Conservation (phyloP, 179 eudicot genomes). For the Spinacia oleracea region DNA sequence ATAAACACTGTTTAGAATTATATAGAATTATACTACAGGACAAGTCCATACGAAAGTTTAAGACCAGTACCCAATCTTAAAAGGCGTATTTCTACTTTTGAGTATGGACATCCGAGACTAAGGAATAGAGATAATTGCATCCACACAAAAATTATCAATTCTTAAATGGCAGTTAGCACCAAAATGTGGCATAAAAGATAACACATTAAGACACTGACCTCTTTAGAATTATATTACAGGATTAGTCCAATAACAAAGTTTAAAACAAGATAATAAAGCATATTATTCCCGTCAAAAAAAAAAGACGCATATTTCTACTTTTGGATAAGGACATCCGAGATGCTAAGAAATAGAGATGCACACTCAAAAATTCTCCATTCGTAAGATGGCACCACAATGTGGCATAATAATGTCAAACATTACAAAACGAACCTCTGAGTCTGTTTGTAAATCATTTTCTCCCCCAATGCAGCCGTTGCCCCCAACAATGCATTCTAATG, state of each 20-base stretch:
- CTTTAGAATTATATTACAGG: conserved; percentile 22
- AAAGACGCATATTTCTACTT: neutral
- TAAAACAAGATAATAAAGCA: neutral
- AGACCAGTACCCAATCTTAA: neutral
- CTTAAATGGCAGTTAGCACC: neutral
- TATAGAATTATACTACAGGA: conserved; percentile 4
- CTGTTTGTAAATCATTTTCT: conserved; percentile 53
- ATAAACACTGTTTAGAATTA: neutral
- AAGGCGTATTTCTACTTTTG: neutral
- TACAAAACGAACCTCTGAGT: conserved; percentile 59
- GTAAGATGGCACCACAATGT: neutral
- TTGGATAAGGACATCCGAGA: neutral
- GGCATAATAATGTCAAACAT: conserved; percentile 5
- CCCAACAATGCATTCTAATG: conserved; percentile 81
- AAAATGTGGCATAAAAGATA: conserved; percentile 1
- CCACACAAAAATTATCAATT: neutral
- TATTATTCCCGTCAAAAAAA: too few relatives aligned
- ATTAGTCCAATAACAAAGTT: neutral
- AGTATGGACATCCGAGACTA: conserved; percentile 2
- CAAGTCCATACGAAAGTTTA: neutral
- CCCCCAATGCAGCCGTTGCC: conserved; percentile 47
- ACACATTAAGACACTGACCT: conserved; percentile 48
- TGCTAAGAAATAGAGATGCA: neutral
- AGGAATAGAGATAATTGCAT: neutral
- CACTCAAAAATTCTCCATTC: neutral